These are phyloP conservation scores for Phytophthora ohioensis DNA, from an alignment of 352 stramenopile species.

Conservation along the genomic window DNA sequence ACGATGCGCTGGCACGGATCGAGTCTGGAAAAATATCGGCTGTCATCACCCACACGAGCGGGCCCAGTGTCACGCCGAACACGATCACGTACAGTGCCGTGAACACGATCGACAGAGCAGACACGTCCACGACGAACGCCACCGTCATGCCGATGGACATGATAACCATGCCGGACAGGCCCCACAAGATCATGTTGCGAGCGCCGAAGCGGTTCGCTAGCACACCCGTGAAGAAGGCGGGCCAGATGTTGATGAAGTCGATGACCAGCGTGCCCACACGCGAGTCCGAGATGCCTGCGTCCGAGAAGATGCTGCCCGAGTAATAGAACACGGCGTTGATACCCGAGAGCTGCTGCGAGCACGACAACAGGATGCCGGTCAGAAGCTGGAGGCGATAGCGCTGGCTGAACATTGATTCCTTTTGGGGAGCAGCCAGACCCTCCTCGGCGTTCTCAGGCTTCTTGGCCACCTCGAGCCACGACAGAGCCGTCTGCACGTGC, in stretches of 20 bases:
- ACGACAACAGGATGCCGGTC: slow-evolving; percentile 1
- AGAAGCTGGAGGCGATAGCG: slow-evolving; percentile 1
- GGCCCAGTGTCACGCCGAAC: not conserved
- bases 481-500: slow-evolving; percentile 1
- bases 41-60: slow-evolving; percentile 1
- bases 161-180: not conserved
- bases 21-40: slow-evolving; percentile 1
- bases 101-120: not conserved
- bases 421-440: not conserved
- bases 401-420: not conserved
- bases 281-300: not conserved
- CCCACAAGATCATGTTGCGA: slow-evolving; percentile 1
- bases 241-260: slow-evolving; percentile 1
- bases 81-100: slow-evolving; percentile 3
- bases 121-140: slow-evolving; percentile 2
- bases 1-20: not conserved
- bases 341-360: not conserved
- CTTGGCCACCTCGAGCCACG: slow-evolving; percentile 1
- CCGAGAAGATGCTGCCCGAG: not conserved
- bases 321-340: slow-evolving; percentile 3
- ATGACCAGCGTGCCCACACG: not conserved
- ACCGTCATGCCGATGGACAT: slow-evolving; percentile 1
- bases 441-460: slow-evolving; percentile 2
- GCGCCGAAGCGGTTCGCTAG: slow-evolving; percentile 1
- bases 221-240: not conserved